Percentiles rank a stretch among this genome's conserved stretches.
phyloP scores from a whole-genome alignment of 139 green algal species.

The Chlorella vulgaris region DNA sequence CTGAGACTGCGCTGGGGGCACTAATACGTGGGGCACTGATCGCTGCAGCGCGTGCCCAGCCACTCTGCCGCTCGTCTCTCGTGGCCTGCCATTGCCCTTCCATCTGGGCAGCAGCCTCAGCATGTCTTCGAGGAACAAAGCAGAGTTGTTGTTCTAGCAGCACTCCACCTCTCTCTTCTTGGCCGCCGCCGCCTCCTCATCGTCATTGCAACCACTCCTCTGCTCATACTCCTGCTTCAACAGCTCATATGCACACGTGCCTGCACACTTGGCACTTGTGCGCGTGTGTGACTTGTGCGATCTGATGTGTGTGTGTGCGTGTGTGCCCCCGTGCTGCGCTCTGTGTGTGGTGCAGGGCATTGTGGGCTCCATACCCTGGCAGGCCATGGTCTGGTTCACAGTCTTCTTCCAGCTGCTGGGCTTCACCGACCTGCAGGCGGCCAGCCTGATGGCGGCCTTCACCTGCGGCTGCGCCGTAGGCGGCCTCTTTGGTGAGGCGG shows the following conservation, averaged over 20 bases:
- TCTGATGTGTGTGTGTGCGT: neutral
- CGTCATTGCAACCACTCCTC: too few species aligned
- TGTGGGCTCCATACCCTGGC: conserved; percentile 88
- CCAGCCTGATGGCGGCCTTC: conserved; percentile 56
- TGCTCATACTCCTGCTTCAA: too few species aligned
- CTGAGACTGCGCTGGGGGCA: neutral
- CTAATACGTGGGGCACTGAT: neutral
- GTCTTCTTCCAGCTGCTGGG: conserved; percentile 70
- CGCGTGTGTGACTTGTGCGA: neutral
- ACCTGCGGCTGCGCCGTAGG: conserved; percentile 57
- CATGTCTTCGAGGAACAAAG: too few species aligned
- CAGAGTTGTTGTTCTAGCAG: too few species aligned
- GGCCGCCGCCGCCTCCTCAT: too few species aligned
- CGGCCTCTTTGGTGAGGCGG: conserved; percentile 61
- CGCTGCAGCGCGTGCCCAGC: neutral
- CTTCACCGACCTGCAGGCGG: conserved; percentile 60
- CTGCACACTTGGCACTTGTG: neutral
- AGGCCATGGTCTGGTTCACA: conserved; percentile 85
- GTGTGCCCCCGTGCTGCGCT: neutral
- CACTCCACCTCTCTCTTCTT: too few species aligned
- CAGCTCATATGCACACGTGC: too few species aligned
- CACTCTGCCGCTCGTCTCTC: too few species aligned
- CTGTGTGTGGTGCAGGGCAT: conserved; percentile 57
- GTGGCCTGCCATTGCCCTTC: too few species aligned
- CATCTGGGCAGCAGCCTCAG: too few species aligned